These are phyloP conservation scores for Moringa oleifera DNA, from an alignment of 345 rosid genomes.

Conservation along the genomic window DNA sequence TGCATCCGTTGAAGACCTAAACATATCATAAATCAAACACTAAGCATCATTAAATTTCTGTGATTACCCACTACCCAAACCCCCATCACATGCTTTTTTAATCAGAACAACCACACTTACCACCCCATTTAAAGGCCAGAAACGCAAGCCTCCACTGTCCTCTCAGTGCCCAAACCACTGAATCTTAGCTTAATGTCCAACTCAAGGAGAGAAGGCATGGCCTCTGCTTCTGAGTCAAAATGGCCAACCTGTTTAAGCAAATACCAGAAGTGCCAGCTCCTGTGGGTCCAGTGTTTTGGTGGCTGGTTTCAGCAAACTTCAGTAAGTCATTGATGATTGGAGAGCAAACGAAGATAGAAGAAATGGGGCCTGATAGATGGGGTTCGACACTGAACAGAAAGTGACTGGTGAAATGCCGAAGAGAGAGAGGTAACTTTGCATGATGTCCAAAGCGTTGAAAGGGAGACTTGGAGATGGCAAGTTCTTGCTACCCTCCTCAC, in stretches of 20 bases:
- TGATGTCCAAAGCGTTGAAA: neutral
- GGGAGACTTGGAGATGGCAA: neutral
- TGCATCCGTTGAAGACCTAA: conserved; percentile 37
- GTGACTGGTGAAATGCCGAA: conserved; percentile 51
- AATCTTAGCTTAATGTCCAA: conserved; percentile 37
- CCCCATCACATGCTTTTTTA: conserved; percentile 46
- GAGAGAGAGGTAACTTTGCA: conserved; percentile 11
- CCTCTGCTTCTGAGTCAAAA: conserved; percentile 48
- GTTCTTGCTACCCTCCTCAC: no score
- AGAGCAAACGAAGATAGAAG: conserved; percentile 25
- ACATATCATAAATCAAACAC: conserved; percentile 72
- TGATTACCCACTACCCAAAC: conserved; percentile 65
- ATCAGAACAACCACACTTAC: conserved; percentile 42
- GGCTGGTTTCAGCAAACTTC: conserved; percentile 13
- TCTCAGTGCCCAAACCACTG: conserved; percentile 58
- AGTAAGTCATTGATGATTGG: conserved; percentile 24
- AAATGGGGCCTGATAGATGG: conserved; percentile 11
- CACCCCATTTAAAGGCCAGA: conserved; percentile 78
- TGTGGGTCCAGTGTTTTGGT: conserved; percentile 13
- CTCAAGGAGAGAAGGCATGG: conserved; percentile 40
- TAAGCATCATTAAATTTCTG: conserved; percentile 68
- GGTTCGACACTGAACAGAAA: conserved; percentile 13
- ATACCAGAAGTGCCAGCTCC: conserved; percentile 24
- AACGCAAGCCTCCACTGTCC: conserved; percentile 68
- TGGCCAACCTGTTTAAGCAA: conserved; percentile 40